Conservation (phyloP, 2,329 filamentous ascomycete species). For the Teratosphaeria nubilosa region DNA sequence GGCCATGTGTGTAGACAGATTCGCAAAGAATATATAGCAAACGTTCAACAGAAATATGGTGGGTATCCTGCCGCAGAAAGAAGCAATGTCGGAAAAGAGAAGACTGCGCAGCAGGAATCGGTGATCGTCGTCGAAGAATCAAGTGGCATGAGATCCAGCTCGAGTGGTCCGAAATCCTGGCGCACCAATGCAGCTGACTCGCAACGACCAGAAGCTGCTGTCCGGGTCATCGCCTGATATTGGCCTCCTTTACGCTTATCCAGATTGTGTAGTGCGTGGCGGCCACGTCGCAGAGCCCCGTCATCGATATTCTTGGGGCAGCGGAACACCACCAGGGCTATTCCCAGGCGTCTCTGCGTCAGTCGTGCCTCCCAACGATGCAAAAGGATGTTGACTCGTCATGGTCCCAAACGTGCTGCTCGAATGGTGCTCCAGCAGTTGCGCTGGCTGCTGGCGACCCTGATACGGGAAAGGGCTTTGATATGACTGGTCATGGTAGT, state of each 20-base stretch:
- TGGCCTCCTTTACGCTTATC: not conserved
- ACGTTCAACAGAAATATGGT: not conserved
- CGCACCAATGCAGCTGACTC: not conserved
- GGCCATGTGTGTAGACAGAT: not conserved
- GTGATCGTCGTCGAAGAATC: not conserved
- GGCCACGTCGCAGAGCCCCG: not conserved
- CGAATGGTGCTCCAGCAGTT: slow-evolving; percentile 1
- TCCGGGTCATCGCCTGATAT: not conserved
- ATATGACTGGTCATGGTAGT: slow-evolving; percentile 1
- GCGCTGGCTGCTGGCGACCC: not conserved
- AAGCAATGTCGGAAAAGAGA: not conserved
- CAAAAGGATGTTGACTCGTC: slow-evolving; percentile 3
- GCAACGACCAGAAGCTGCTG: not conserved
- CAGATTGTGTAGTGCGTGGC: not conserved
- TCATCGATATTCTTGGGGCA: slow-evolving; percentile 11
- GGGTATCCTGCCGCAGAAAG: slow-evolving; percentile 1
- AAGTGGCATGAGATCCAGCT: not conserved
- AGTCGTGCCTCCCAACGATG: slow-evolving; percentile 5
- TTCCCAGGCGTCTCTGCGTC: slow-evolving; percentile 9
- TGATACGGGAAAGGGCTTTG: slow-evolving; percentile 1
- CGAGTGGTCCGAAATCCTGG: not conserved
- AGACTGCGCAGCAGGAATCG: slow-evolving; percentile 1
- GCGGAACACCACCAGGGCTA: slow-evolving; percentile 11
- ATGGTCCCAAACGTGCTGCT: slow-evolving; percentile 3
- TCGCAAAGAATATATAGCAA: not conserved